These are phyloP conservation scores for Cladophialophora immunda DNA, from an alignment of 2,329 filamentous ascomycete genomes.

Conservation along the genomic window DNA sequence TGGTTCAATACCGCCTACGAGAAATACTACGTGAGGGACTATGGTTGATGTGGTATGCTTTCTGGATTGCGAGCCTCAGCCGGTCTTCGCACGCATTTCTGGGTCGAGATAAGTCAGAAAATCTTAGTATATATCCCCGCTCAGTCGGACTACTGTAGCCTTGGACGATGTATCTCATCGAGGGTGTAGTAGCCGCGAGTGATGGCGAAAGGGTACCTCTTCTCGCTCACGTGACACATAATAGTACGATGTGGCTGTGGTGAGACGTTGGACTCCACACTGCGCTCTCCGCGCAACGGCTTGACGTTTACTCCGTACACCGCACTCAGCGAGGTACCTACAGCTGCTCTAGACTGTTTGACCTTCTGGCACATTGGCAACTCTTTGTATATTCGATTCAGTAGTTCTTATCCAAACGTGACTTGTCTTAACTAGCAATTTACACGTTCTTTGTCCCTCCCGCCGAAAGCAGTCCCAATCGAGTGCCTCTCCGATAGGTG, in stretches of 20 bases:
- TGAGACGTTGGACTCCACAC: not conserved
- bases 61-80: not conserved
- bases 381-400: not conserved
- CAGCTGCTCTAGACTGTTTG: not conserved
- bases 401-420: not conserved
- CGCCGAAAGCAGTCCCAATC: slow-evolving; percentile 10
- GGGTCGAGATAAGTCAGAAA: not conserved
- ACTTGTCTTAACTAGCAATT: not conserved
- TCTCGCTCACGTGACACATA: not conserved
- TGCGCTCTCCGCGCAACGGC: not conserved
- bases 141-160: not conserved
- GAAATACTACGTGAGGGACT: not conserved
- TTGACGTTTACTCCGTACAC: not conserved
- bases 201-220: not conserved
- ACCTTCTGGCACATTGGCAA: not conserved
- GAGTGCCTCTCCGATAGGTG: slow-evolving; percentile 17
- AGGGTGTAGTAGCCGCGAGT: not conserved
- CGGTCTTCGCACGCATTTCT: not conserved
- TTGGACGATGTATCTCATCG: not conserved
- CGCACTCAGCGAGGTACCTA: not conserved
- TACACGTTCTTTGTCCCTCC: slow-evolving; percentile 14
- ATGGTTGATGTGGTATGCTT: not conserved
- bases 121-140: not conserved
- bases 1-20: not conserved
- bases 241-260: not conserved